Base-by-base conservation (phyloP, 352 stramenopile species). In the Pythium diclinum region DNA sequence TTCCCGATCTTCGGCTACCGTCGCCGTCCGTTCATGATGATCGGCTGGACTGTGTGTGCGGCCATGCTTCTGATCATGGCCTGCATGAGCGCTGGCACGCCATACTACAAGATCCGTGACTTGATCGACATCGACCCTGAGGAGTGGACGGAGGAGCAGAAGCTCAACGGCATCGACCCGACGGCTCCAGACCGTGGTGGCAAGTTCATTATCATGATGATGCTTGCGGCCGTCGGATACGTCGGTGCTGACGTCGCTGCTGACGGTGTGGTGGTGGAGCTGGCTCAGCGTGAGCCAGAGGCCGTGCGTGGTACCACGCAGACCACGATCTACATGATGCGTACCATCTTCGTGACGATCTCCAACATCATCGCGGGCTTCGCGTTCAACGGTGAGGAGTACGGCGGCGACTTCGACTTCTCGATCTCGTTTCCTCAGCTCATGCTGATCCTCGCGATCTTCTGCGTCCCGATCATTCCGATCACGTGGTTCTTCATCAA, bases 1-100 rank as follows among this genome's bases (percentile, higher is more conserved):
- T 48, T 48, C 42, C 42, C 42, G 42, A 48, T 48, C 42, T 48
- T 48, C 42, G 42, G 42, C 42, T 48, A 48, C 42, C 42, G 42
- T 25, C 42, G 42, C 21, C 42, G 42, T 16, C 42, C 42, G 6
- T 48, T 48, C 42, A 48, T 48, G 42, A 48, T 48, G 17, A 48
- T 48, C n/a, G 42, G 42, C 5, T 48, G 42, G 42, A 13, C 42
- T 16, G 42, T 48, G 42, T 48, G 42, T 25, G 42, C 42, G 5
- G 42, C 42, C 17, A 48, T 48, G 42, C 17, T 48, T 16, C 42
- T 25, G 14, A 48, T 48, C 42, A 48, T 48, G 42, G 42, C 42
- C 42, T 48, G 42, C 42, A 48, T 48, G 42, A 48, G n/a, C 16
- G 42, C 42, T 5, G 42, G 42, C 9, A 48, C 42, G 16, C 42